phyloP scores from a whole-genome alignment of 805 yeast species.

The Nakazawaea molendinolei region DNA sequence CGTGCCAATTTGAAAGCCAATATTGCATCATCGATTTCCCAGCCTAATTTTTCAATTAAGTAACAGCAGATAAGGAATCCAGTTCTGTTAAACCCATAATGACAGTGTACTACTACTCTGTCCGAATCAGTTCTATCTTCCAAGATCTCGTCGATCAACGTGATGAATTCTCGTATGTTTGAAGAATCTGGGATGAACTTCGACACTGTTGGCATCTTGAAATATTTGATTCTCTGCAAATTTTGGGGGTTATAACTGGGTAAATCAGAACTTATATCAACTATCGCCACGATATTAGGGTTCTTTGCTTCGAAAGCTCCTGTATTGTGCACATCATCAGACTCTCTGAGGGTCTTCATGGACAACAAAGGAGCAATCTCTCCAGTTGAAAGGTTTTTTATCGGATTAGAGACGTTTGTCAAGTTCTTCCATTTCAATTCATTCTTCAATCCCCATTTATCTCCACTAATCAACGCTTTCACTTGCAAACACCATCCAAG shows the following conservation, averaged over 20 bases:
- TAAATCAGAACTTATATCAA: conserved; percentile 63
- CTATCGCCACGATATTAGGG: conserved; percentile 48
- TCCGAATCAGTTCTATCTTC: conserved; percentile 7
- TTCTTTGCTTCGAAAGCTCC: conserved; percentile 38
- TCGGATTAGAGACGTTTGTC: conserved; percentile 40
- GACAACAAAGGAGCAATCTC: conserved; percentile 49
- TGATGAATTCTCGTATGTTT: conserved; percentile 51
- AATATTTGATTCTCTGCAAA: conserved; percentile 47
- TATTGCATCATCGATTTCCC: conserved; percentile 58
- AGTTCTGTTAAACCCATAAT: conserved; percentile 75
- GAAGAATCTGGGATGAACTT: conserved; percentile 64
- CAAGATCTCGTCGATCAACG: conserved; percentile 42
- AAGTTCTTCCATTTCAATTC: conserved; percentile 64
- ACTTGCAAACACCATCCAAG: conserved; percentile 67
- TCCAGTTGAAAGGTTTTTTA: conserved; percentile 24
- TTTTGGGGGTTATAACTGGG: conserved; percentile 66
- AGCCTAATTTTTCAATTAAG: conserved; percentile 51
- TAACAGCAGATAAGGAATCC: conserved; percentile 70
- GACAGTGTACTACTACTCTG: conserved; percentile 53
- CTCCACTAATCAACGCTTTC: conserved; percentile 56
- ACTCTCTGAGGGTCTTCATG: conserved; percentile 69
- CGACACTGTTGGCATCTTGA: conserved; percentile 72
- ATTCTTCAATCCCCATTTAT: conserved; percentile 76
- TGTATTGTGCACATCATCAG: conserved; percentile 59
- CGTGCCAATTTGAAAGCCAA: conserved; percentile 51